These are phyloP conservation scores for Leccinum variicolor DNA, from an alignment of 768 basidiomycete genomes.

Conservation along the genomic window DNA sequence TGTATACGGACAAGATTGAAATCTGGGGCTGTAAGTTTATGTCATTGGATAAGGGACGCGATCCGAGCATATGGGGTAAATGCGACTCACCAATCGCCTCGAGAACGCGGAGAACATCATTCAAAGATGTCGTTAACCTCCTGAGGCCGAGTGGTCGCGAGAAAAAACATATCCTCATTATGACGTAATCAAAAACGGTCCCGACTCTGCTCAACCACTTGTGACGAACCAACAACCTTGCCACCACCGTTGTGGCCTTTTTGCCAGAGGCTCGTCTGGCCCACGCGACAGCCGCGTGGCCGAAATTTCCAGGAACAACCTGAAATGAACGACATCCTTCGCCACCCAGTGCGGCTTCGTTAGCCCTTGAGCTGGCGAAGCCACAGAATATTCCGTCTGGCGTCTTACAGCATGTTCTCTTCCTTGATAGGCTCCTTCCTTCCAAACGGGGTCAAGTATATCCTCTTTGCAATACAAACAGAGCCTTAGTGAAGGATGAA, in stretches of 20 bases:
- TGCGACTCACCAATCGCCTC: conserved; percentile 29
- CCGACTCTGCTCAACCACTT: neutral
- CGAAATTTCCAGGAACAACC: neutral
- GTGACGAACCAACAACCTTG: too few species aligned
- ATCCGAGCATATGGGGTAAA: neutral
- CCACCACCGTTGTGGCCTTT: neutral
- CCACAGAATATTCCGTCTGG: neutral
- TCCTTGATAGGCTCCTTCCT: neutral
- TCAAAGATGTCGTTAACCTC: neutral
- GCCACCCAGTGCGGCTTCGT: neutral
- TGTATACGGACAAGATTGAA: conserved; percentile 56
- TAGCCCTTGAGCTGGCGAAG: neutral
- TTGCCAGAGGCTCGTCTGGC: neutral
- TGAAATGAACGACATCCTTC: neutral
- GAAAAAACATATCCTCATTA: neutral
- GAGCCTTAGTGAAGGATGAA: neutral
- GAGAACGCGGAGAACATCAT: conserved; percentile 35
- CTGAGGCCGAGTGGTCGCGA: neutral
- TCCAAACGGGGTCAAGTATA: neutral
- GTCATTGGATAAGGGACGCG: neutral
- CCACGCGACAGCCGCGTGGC: conserved; percentile 14
- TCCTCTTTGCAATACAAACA: neutral
- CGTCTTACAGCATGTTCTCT: neutral
- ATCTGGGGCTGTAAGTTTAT: conserved; percentile 46
- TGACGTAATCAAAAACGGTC: conserved; percentile 7